A percentile compares a stretch with the other conserved stretches of the same genome.
These are phyloP conservation scores for Kalanchoe fedtschenkoi DNA, from an alignment of 164 flowering plant species.

Conservation along the genomic window DNA sequence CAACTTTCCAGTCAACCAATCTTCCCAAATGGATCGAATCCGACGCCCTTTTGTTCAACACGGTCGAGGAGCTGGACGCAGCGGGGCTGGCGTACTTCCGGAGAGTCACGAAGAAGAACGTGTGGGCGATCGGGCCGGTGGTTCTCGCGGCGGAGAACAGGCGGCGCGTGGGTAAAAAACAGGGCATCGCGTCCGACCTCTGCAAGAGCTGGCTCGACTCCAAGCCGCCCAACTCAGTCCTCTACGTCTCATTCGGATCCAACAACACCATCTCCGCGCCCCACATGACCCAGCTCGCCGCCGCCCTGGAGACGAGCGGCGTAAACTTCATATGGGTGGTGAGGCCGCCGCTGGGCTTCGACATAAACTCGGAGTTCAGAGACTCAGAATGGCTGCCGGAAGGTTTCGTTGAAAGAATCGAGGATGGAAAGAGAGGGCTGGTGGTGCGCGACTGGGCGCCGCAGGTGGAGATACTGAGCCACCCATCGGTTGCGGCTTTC, in stretches of 20 bases:
- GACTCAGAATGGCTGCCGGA: slow-evolving; percentile 22
- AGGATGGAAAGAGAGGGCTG: slow-evolving; percentile 20
- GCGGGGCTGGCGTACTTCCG: slow-evolving; percentile 31
- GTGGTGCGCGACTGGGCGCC: slow-evolving; percentile 42
- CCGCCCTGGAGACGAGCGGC: slow-evolving; percentile 40
- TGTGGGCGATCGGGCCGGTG: slow-evolving; percentile 41
- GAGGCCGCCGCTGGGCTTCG: slow-evolving; percentile 28
- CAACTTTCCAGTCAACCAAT: slow-evolving; percentile 14
- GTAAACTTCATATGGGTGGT: slow-evolving; percentile 29
- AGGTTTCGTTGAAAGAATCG: slow-evolving; percentile 24
- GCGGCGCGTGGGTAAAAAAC: slow-evolving; percentile 8
- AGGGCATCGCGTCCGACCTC: slow-evolving; percentile 4
- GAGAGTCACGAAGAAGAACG: slow-evolving; percentile 16
- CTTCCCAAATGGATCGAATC: slow-evolving; percentile 21
- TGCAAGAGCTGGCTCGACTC: slow-evolving; percentile 31
- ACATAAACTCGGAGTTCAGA: slow-evolving; percentile 15
- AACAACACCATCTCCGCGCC: slow-evolving; percentile 32
- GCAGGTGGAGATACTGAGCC: slow-evolving; percentile 38
- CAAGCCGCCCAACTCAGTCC: slow-evolving; percentile 32
- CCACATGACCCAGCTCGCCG: slow-evolving; percentile 44
- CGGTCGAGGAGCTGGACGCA: slow-evolving; percentile 38
- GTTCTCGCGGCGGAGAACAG: slow-evolving; percentile 8
- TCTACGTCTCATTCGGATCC: slow-evolving; percentile 55
- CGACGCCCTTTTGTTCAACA: slow-evolving; percentile 33
- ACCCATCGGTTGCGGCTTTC: slow-evolving; percentile 23